These are phyloP conservation scores for Cercospora beticola DNA, from an alignment of 2,329 filamentous ascomycete species.

Conservation along the genomic window DNA sequence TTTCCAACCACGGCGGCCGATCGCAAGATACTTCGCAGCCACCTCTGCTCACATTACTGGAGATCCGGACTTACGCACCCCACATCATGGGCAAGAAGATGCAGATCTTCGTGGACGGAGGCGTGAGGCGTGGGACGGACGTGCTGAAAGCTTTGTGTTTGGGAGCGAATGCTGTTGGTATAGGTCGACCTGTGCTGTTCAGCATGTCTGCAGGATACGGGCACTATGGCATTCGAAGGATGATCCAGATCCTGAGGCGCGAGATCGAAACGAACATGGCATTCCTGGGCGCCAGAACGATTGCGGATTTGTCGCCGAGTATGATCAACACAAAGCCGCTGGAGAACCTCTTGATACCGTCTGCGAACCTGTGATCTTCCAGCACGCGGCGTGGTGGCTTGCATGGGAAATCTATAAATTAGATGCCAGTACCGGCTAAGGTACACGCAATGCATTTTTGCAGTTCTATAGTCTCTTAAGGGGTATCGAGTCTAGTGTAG, in stretches of 20 bases:
- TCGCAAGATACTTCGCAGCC: conserved; percentile 52
- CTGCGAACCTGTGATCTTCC: conserved; percentile 8
- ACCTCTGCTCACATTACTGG: conserved; percentile 59
- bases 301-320: conserved; percentile 59
- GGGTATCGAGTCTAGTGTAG: conserved; percentile 9
- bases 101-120: conserved; percentile 62
- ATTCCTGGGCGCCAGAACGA: conserved; percentile 59
- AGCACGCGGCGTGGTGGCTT: not conserved
- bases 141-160: conserved; percentile 66
- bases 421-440: not conserved
- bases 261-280: conserved; percentile 66
- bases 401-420: not conserved
- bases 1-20: conserved; percentile 53
- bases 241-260: conserved; percentile 50
- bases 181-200: conserved; percentile 62
- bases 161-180: conserved; percentile 60
- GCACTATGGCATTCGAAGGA: conserved; percentile 49
- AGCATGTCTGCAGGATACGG: conserved; percentile 57
- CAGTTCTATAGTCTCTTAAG: conserved; percentile 5
- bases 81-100: conserved; percentile 43
- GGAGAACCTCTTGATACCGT: conserved; percentile 47
- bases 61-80: conserved; percentile 61
- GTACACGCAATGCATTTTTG: not conserved
- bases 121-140: conserved; percentile 64
- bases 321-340: conserved; percentile 51